Percentiles rank a stretch among this genome's conserved stretches.
phyloP scores from a whole-genome alignment of 164 flowering plant species.

The Vitis amurensis region DNA sequence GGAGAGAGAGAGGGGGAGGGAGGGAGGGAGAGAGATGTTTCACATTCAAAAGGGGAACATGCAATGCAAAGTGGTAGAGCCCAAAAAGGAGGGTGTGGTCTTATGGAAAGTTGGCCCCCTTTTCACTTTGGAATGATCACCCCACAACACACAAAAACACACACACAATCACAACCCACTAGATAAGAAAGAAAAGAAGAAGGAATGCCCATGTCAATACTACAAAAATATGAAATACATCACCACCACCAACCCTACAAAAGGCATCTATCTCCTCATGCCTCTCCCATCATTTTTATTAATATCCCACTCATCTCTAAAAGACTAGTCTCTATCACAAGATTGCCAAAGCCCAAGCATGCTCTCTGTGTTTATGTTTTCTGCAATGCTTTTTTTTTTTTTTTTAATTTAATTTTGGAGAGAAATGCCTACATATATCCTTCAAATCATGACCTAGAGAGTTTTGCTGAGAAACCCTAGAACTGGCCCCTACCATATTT shows the following conservation, averaged over 20 bases:
- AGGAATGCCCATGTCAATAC: slow-evolving; percentile 8
- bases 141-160: slow-evolving; percentile 6
- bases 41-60: slow-evolving; percentile 19
- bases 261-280: too few species aligned
- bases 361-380: background rate
- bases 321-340: slow-evolving; percentile 23
- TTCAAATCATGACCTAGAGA: too few species aligned
- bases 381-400: too few species aligned
- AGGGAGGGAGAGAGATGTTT: background rate
- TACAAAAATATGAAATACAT: slow-evolving; percentile 5
- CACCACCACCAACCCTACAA: background rate
- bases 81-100: slow-evolving; percentile 13
- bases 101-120: slow-evolving; percentile 35
- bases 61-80: slow-evolving; percentile 31
- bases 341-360: slow-evolving; percentile 13
- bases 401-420: too few species aligned
- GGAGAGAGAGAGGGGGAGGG: slow-evolving; percentile 9
- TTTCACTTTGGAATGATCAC: slow-evolving; percentile 38
- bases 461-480: too few species aligned
- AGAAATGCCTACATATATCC: too few species aligned
- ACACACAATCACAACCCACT: slow-evolving; percentile 15
- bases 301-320: slow-evolving; percentile 5
- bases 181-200: background rate
- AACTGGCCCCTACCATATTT: too few species aligned
- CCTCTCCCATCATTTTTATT: background rate